Percentiles rank a stretch among this genome's conserved stretches.
Conservation (phyloP, 2,329 filamentous ascomycete species). For the Atkinsonella texensis region DNA sequence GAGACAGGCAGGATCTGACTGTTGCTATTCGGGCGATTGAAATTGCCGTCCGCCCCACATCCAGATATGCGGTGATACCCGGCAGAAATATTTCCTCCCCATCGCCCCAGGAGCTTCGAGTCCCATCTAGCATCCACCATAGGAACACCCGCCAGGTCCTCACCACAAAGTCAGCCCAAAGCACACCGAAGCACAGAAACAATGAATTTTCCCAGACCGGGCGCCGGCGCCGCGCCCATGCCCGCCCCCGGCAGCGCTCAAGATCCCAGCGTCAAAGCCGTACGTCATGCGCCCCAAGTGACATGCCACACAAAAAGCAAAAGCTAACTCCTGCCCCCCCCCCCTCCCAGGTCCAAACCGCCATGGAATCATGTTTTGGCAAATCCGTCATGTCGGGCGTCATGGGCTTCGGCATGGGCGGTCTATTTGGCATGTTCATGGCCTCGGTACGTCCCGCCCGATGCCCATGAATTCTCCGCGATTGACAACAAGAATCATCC, state of each 20-base stretch:
- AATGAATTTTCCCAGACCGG: constrained; percentile 26
- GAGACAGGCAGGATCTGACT: neutral
- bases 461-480: neutral
- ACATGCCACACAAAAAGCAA: neutral
- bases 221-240: constrained; percentile 12
- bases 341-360: constrained; percentile 53
- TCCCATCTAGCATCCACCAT: neutral
- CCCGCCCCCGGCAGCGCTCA: constrained; percentile 23
- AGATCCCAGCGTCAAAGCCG: constrained; percentile 40
- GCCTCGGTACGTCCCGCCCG: constrained; percentile 56
- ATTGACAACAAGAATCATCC: neutral
- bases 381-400: constrained; percentile 85
- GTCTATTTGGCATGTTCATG: constrained; percentile 96
- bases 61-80: constrained; percentile 19
- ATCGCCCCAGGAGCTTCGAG: constrained; percentile 3
- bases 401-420: constrained; percentile 90
- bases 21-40: no score
- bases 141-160: neutral
- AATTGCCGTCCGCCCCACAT: neutral
- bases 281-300: constrained; percentile 16
- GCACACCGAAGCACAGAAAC: neutral
- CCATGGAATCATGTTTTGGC: constrained; percentile 84
- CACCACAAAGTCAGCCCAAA: neutral
- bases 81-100: constrained; percentile 29
- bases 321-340: constrained; percentile 1